Base-by-base conservation (phyloP, 2,329 filamentous ascomycete species). In the Helotiales sp. region DNA sequence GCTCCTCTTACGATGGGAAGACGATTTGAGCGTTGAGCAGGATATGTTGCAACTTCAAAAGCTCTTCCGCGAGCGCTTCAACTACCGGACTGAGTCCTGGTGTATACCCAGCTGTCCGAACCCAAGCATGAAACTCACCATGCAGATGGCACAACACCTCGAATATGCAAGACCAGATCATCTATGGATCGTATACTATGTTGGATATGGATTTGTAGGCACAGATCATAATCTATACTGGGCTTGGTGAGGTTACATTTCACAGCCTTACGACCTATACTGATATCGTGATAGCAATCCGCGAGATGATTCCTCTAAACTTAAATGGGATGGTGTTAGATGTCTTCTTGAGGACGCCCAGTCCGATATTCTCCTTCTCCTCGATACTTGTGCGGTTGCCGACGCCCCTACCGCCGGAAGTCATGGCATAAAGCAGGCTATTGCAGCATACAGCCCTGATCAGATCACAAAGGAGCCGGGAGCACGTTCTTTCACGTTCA, bases 161-260 rank as follows among this genome's bases (percentile, higher is more conserved):
- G 86, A 89, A 71, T 81, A 85, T 59, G 84, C 86, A 30, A 79
- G 81, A 43, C 81, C 84, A 34, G 85, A 89, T 70, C 86, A 89
- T 72, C 81, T 90, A 24, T 78, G 89, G 69, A 87, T 90, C 68
- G 83, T 90, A 69, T 89, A 89, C 76, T 90, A 90, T 75, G 85
- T 85, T 70, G 88, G 88, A 32, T 81, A 88, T 74, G 86, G 87
- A 70, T 89, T 84, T 72, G 79, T 86, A 45, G 84, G 84, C n/a
- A 72, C 81, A 11, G 86, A 90, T 75, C 84, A 84, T 72, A 86
- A 89, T 76, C 79, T 89, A 28, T 89, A 88, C 76, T 90, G 88
- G 88, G 86, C 88, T 65, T 86, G 86, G 88, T 90, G 82, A 81
- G 87, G 83, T 68, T 49, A 20, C 59, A 15, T 68, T 66, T 47